Evolutionary conservation across 306 rosid genomes (phyloP), one percentile per base, ranked within the genome.

Genomic region (Trifolium repens): DNA sequence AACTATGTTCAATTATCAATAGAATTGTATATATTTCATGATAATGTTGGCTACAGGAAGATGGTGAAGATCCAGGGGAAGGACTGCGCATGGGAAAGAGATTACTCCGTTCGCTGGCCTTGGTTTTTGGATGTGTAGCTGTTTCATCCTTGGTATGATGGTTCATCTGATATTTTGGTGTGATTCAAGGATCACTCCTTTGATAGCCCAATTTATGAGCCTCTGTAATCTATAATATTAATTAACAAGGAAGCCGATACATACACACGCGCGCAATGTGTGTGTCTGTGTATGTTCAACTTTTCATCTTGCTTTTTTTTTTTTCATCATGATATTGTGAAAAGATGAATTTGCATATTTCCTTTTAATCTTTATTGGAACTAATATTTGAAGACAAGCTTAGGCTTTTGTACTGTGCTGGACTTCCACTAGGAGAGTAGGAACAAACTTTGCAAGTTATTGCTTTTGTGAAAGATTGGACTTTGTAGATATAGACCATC

Each of bases 1-100:
- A 17, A 17, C 19, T 17, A 17, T 17, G 19, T 17, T 68, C 39
- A 58, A 66, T 67, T 52, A 0, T 47, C 53, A 47, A n/a, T 72
- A 54, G 55, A 66, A 76, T 50, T 53, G 64, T 49, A 78, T 69
- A 69, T 69, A 69, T 68, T 68, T 78, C 66, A 75, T 80, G 76
- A 80, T 76, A 55, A 49, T 83, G 9, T 70, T 69, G 78, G 70
- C 79, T 85, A 70, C 89, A 94, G 99, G 97, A 86, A 84, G 99
- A 94, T 8, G 99, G 97, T 68, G 99, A 94, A 84, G 96, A 91
- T 75, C 72, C 89, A 49, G 96, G 99, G 49, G 85, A 88, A 76
- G 99, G 86, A 16, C 46, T 94, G 87, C 96, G 91, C 54, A 90
- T 92, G 99, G 96, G 99, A 65, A 94, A 94, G 79, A 88, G 97